A percentile compares a stretch with the other conserved stretches of the same genome.
These are phyloP conservation scores for Sarcomyxa edulis DNA, from an alignment of 768 basidiomycete species.

Conservation along the genomic window DNA sequence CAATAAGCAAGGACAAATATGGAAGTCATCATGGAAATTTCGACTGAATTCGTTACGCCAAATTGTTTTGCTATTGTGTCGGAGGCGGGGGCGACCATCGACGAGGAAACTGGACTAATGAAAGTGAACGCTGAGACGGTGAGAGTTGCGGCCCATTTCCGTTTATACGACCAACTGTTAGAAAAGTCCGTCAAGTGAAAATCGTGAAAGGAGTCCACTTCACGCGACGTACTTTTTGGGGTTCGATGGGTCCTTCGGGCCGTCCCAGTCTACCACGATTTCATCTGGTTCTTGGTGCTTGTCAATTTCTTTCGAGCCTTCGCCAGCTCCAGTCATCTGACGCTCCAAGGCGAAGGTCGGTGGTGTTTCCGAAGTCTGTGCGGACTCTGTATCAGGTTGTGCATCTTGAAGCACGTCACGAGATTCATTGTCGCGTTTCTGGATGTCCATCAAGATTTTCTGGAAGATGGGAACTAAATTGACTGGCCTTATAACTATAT, in stretches of 20 bases:
- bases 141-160: constrained; percentile 60
- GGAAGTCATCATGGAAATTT: constrained; percentile 56
- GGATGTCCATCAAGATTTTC: too few species aligned
- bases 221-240: constrained; percentile 55
- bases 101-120: constrained; percentile 63
- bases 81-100: constrained; percentile 68
- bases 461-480: too few species aligned
- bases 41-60: constrained; percentile 41
- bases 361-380: too few species aligned
- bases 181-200: not conserved
- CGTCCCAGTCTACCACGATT: constrained; percentile 55
- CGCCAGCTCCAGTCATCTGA: too few species aligned
- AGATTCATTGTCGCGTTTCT: too few species aligned
- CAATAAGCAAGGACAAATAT: constrained; percentile 52
- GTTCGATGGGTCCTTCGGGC: constrained; percentile 50
- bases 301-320: too few species aligned
- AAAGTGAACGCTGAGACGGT: constrained; percentile 66
- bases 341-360: too few species aligned
- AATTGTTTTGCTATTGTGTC: constrained; percentile 46
- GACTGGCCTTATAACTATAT: too few species aligned
- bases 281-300: too few species aligned
- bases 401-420: too few species aligned
- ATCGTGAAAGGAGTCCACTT: not conserved
- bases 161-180: constrained; percentile 48
- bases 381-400: too few species aligned